Base-by-base conservation (phyloP, 129 eudicot genomes). In the Ambrosia trifida region DNA sequence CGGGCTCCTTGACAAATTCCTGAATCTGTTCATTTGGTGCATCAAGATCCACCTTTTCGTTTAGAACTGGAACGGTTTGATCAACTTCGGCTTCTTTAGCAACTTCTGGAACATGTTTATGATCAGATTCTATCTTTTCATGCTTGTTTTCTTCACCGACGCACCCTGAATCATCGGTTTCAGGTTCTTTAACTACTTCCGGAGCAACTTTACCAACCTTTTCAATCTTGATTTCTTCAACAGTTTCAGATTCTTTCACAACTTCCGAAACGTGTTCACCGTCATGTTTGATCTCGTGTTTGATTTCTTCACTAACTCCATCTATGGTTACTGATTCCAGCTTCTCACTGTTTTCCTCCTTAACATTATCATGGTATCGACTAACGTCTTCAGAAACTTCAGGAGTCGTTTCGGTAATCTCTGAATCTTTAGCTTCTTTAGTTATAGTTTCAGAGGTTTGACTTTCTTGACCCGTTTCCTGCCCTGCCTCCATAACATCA, bases 341-440 rank as follows among this genome's bases (percentile, higher is more conserved):
- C 20, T 74, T 74, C 47, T 57, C 76, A 3, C 9, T 19, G 40
- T 35, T 44, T 24, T 57, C 76, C 67, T 24, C 43, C 30, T 57
- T 44, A 44, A 59, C 17, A 13, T 9, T 59, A 59, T 44, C 68
- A 32, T 14, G 30, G 20, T 56, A 28, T 70, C 50, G 60, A 72
- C 19, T 14, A 6, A 36, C 71, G 38, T 11, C 28, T n/a, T 7
- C 64, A 14, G 56, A 74, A 53, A 53, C 57, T 24, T 75, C 73
- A 65, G 66, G 45, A 58, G n/a, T 13, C 12, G 5, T 65, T 65
- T 75, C 65, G 58, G 57, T 41, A 11, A 65, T 10, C 9, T 65
- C 73, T 7, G 49, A 66, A 75, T 56, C 73, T 40, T 75, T 57
- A 75, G 74, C 68, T 76, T 53, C 80, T 54, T 67, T 51, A 0